Conservation (phyloP, 2,329 filamentous ascomycete species). For the Massarina eburnea region DNA sequence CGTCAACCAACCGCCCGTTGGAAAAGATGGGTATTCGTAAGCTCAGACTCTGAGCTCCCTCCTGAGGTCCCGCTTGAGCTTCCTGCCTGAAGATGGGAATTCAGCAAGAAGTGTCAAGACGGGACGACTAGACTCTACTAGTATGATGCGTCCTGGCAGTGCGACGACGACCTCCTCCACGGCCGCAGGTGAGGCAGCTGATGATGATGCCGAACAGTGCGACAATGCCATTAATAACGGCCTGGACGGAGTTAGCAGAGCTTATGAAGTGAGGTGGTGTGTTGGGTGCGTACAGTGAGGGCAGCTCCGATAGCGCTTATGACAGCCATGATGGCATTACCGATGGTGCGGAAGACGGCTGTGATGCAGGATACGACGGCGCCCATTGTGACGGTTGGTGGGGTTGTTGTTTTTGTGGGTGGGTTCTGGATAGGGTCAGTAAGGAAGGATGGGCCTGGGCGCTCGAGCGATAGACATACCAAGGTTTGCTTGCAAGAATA, state of each 20-base stretch:
- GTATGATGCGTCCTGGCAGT: conserved; percentile 38
- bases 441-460: not conserved
- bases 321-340: conserved; percentile 50
- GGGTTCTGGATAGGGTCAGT: not conserved
- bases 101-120: conserved; percentile 10
- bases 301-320: conserved; percentile 50
- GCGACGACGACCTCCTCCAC: conserved; percentile 43
- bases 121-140: conserved; percentile 41
- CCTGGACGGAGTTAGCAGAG: too few relatives aligned
- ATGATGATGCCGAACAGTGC: conserved; percentile 53
- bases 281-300: too few relatives aligned
- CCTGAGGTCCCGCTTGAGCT: conserved; percentile 18
- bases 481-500: not conserved
- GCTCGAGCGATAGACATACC: not conserved
- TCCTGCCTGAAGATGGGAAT: conserved; percentile 9
- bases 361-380: conserved; percentile 73
- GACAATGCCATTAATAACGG: conserved; percentile 54
- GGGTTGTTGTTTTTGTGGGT: not conserved
- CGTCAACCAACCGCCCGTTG: not conserved
- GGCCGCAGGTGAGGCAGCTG: conserved; percentile 53
- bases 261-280: too few relatives aligned
- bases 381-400: conserved; percentile 63
- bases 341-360: conserved; percentile 50
- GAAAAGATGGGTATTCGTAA: not conserved
- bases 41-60: conserved; percentile 17